Conservation (phyloP, 2,329 filamentous ascomycete genomes). For the Trichoderma koningiopsis region DNA sequence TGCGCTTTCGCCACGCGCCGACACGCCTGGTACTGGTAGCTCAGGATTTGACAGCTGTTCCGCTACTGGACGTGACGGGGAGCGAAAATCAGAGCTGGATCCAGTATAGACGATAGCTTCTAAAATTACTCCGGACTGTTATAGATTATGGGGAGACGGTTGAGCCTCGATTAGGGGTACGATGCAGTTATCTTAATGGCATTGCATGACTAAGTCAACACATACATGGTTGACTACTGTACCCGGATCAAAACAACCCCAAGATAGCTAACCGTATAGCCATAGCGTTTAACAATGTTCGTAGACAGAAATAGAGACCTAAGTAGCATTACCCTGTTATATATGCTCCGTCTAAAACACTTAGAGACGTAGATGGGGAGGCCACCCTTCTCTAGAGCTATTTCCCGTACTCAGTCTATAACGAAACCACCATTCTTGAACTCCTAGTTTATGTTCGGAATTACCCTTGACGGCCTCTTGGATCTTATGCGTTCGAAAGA, state of each 20-base stretch:
- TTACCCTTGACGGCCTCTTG: conserved; percentile 93
- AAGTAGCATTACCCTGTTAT: neutral
- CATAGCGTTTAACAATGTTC: neutral
- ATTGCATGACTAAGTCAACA: neutral
- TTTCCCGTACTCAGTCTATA: conserved; percentile 82
- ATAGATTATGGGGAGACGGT: neutral
- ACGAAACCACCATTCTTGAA: conserved; percentile 83
- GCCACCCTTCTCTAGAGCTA: conserved; percentile 85
- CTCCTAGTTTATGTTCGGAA: conserved; percentile 68
- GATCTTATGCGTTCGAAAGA: conserved; percentile 94
- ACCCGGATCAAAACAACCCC: neutral
- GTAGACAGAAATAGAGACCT: neutral
- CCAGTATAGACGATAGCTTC: neutral
- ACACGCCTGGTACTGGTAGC: neutral
- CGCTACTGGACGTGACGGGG: neutral
- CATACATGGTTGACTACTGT: no score
- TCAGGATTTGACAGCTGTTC: neutral
- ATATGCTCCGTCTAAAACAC: neutral
- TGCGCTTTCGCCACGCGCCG: neutral
- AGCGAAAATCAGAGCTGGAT: neutral
- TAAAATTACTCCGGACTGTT: neutral
- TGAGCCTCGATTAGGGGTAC: neutral
- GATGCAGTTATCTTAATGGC: neutral
- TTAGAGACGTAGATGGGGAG: conserved; percentile 74
- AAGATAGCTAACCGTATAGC: neutral